These are phyloP conservation scores for Dryadomyces quercus-mongolicae DNA, from an alignment of 2,329 filamentous ascomycete species.

Conservation along the genomic window DNA sequence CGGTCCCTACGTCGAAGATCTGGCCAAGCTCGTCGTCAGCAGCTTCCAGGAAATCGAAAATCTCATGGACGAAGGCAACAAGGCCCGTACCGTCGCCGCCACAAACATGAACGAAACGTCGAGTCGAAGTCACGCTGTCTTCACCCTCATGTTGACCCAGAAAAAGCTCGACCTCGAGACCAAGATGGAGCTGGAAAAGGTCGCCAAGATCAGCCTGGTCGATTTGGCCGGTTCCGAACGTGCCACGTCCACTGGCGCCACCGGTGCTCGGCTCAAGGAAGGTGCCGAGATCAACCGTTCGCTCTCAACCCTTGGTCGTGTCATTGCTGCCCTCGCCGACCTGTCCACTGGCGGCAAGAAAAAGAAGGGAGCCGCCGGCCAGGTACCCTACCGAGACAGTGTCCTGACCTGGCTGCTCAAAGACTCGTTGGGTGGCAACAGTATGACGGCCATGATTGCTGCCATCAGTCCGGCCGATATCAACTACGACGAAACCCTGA, in stretches of 20 bases:
- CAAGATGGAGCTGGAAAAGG: conserved; percentile 95
- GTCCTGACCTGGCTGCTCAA: conserved; percentile 94
- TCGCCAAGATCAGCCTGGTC: conserved; percentile 94
- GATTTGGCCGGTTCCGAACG: conserved; percentile 96
- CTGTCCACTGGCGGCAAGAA: conserved; percentile 76
- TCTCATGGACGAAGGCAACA: conserved; percentile 98
- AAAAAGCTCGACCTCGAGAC: conserved; percentile 86
- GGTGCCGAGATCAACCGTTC: conserved; percentile 98
- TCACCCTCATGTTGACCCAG: conserved; percentile 90
- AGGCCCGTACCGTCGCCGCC: conserved; percentile 90
- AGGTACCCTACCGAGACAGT: conserved; percentile 95
- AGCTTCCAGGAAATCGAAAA: conserved; percentile 94
- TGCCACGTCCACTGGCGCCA: conserved; percentile 94
- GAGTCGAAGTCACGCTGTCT: conserved; percentile 94
- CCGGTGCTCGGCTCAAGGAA: conserved; percentile 88
- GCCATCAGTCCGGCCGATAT: conserved; percentile 97
- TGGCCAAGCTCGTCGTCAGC: conserved; percentile 86
- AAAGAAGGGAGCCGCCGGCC: conserved; percentile 53
- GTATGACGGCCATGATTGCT: conserved; percentile 99
- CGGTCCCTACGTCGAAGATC: conserved; percentile 90
- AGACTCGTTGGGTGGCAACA: conserved; percentile 94
- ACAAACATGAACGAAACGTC: conserved; percentile 99
- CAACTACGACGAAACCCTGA: conserved; percentile 96
- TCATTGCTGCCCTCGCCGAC: conserved; percentile 91
- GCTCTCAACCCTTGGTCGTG: conserved; percentile 87